Base-by-base conservation (phyloP, 495 filamentous ascomycete genomes). In the Aspergillus mulundensis region DNA sequence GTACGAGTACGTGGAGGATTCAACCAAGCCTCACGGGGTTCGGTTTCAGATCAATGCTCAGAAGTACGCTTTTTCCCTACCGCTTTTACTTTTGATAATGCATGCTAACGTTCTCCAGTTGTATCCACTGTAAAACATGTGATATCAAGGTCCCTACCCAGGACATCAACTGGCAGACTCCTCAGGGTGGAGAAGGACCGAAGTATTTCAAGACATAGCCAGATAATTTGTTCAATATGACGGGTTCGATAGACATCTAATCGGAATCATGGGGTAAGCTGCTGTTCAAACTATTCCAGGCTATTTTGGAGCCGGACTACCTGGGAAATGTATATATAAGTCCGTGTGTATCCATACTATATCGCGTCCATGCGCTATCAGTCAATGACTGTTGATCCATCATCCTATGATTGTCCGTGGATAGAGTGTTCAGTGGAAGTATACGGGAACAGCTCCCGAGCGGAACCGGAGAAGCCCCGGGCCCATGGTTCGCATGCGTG, bases 51-150 rank as follows among this genome's bases (percentile, higher is more conserved):
- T 99, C 61, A 98, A 98, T 68, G 79, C 91, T 23, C 95, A 97
- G 67, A 97, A 97, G 90, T 95, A 79, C 81, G 90, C 86, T 39
- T 6, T 1, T 16, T 14, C 14, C 25, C 43, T 40, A 53, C 18
- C 14, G 32, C 21, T 41, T 25, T n/a, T 10, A 14, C 14, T 6
- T 46, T 41, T 41, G 39, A 48, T 38, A 39, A 7, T 56, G 20
- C 11, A 53, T 61, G 40, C 70, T 79, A 58, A 79, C 59, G 0
- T 21, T 34, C 10, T 52, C 43, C 60, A 95, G 92, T 71, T 99
- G 94, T 69, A 94, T 99, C 53, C 94, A 99, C 72, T 99, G 94
- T 78, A 99, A 99, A 82, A 97, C 94, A 3, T 99, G 94, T 67
- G 94, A 99, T 72, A 97, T 99, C 70, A 99, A 99, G 77, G 92